A percentile compares a stretch with the other conserved stretches of the same genome.
Evolutionary conservation across 2,329 filamentous ascomycete genomes (phyloP).

Genomic region (Eurotiales sp.): DNA sequence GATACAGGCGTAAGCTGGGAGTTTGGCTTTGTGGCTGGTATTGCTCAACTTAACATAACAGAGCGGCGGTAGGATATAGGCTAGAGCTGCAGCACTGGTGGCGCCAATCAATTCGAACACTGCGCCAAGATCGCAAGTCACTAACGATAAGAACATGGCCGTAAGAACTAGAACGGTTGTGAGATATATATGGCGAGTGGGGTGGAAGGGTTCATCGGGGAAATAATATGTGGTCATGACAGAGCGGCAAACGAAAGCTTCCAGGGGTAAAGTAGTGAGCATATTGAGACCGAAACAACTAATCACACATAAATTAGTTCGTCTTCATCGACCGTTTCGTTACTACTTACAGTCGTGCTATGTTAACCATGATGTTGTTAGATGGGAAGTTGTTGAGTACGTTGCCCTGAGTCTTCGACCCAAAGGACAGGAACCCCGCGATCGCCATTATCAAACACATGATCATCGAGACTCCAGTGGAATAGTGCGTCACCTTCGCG

Average conservation of each 20-base stretch:
- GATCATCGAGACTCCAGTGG: slow-evolving; percentile 82
- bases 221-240: slow-evolving; percentile 89
- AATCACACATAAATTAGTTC: slow-evolving; percentile 21
- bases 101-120: slow-evolving; percentile 96
- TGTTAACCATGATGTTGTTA: slow-evolving; percentile 88
- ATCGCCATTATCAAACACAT: slow-evolving; percentile 87
- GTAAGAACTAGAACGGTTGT: slow-evolving; percentile 76
- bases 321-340: background rate
- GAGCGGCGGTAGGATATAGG: slow-evolving; percentile 89
- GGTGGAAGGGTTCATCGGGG: slow-evolving; percentile 69
- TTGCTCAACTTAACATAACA: slow-evolving; percentile 93
- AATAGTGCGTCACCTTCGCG: slow-evolving; percentile 87
- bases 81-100: slow-evolving; percentile 87
- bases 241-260: slow-evolving; percentile 95
- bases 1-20: slow-evolving; percentile 67
- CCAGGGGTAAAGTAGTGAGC: slow-evolving; percentile 92
- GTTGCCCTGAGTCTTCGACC: slow-evolving; percentile 86
- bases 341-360: slow-evolving; percentile 68
- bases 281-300: slow-evolving; percentile 95
- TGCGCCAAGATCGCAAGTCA: slow-evolving; percentile 89
- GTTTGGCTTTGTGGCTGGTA: slow-evolving; percentile 67
- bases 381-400: slow-evolving; percentile 96
- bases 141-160: slow-evolving; percentile 71
- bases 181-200: slow-evolving; percentile 80
- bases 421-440: slow-evolving; percentile 87